phyloP scores from a whole-genome alignment of 2,329 filamentous ascomycete genomes.

The Hypoxylon sp. region DNA sequence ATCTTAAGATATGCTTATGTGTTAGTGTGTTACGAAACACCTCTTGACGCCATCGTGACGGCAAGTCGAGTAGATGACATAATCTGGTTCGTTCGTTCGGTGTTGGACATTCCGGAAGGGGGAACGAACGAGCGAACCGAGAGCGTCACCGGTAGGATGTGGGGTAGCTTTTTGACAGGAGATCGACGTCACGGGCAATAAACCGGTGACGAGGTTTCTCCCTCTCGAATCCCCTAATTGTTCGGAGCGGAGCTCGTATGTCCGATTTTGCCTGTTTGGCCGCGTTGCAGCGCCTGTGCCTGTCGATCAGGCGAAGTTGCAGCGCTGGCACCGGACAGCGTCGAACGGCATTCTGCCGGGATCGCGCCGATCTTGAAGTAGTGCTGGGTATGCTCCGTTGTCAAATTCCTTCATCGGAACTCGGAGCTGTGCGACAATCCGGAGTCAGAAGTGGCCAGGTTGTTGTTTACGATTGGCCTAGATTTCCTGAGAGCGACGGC shows the following conservation, averaged over 20 bases:
- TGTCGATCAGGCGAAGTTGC: conserved; percentile 28
- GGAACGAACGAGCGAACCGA: conserved; percentile 2
- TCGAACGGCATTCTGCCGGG: conserved; percentile 17
- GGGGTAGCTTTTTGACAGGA: background rate
- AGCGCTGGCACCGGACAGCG: conserved; percentile 13
- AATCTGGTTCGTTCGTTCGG: background rate
- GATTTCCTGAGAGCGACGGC: background rate
- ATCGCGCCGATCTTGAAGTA: conserved; percentile 18
- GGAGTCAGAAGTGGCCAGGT: background rate
- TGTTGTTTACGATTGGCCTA: background rate
- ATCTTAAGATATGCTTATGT: conserved; percentile 6
- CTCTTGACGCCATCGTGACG: conserved; percentile 1
- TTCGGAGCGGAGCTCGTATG: conserved; percentile 18
- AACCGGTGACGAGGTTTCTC: background rate
- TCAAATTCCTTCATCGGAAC: background rate
- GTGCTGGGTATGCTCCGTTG: conserved; percentile 13
- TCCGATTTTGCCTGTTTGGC: conserved; percentile 24
- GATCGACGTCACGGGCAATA: conserved; percentile 16
- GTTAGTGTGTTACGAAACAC: background rate
- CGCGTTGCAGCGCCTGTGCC: conserved; percentile 14
- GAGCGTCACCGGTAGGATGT: conserved; percentile 5
- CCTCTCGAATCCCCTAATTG: background rate
- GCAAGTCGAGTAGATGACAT: background rate
- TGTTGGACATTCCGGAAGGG: conserved; percentile 1
- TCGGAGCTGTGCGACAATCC: conserved; percentile 3